Conservation (phyloP, 805 yeast species). For the Saturnispora zaruensis region DNA sequence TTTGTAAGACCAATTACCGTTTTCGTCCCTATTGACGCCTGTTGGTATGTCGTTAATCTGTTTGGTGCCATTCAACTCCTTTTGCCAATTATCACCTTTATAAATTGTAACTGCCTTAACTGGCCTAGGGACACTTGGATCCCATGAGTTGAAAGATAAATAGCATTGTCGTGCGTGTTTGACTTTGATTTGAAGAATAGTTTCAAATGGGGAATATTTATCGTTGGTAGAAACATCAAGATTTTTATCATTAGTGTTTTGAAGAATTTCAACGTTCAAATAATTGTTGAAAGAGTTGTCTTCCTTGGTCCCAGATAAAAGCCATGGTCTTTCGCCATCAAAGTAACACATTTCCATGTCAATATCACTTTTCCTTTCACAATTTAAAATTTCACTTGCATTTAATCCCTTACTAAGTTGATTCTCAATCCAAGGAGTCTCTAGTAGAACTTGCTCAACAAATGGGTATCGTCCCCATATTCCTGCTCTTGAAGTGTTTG, state of each 20-base stretch:
- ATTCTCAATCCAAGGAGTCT: slow-evolving; percentile 49
- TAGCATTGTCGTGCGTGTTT: slow-evolving; percentile 58
- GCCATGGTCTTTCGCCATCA: slow-evolving; percentile 40
- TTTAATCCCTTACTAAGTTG: not conserved
- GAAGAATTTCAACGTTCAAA: slow-evolving; percentile 42
- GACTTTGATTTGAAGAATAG: slow-evolving; percentile 50
- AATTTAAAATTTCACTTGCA: slow-evolving; percentile 12
- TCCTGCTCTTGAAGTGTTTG: slow-evolving; percentile 12
- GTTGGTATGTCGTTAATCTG: slow-evolving; percentile 28
- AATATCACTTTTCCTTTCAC: slow-evolving; percentile 29
- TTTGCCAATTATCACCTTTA: slow-evolving; percentile 20
- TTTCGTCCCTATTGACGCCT: slow-evolving; percentile 35
- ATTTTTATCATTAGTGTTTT: slow-evolving; percentile 33
- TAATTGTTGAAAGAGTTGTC: slow-evolving; percentile 34
- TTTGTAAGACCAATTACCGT: slow-evolving; percentile 37
- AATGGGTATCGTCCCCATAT: slow-evolving; percentile 41
- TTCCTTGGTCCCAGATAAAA: slow-evolving; percentile 30
- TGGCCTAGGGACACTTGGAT: slow-evolving; percentile 40
- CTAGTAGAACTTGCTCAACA: slow-evolving; percentile 39
- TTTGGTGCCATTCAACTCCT: slow-evolving; percentile 2
- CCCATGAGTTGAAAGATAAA: slow-evolving; percentile 44
- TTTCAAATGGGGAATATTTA: slow-evolving; percentile 56
- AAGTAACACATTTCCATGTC: slow-evolving; percentile 51
- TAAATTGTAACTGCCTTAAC: slow-evolving; percentile 54
- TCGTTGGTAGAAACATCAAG: slow-evolving; percentile 10